These are phyloP conservation scores for Lagerstroemia speciosa DNA, from an alignment of 345 rosid species.

Conservation along the genomic window DNA sequence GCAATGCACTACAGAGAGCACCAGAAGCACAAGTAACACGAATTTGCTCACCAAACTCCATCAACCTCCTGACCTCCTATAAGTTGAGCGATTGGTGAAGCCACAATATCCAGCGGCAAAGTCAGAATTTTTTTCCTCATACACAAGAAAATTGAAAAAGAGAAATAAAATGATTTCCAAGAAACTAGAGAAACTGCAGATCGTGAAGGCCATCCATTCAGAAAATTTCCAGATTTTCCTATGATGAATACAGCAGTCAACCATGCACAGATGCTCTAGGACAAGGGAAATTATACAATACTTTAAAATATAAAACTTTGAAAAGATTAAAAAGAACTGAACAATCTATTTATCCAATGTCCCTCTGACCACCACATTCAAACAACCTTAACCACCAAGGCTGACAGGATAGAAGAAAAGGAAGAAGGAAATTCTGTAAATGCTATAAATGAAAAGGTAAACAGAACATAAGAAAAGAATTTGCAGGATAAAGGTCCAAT, in stretches of 20 bases:
- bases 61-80: slow-evolving; percentile 49
- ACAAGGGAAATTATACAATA: neutral
- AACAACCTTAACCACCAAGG: neutral
- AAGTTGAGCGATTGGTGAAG: slow-evolving; percentile 10
- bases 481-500: neutral
- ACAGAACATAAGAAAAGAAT: neutral
- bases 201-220: neutral
- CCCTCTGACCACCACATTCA: neutral
- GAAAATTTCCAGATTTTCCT: neutral
- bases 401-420: neutral
- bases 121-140: neutral
- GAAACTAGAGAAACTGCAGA: neutral
- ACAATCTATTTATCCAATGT: neutral
- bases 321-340: neutral
- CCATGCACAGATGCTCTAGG: neutral
- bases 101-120: slow-evolving; percentile 7
- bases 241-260: neutral
- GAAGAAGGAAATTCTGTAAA: neutral
- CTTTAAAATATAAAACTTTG: neutral
- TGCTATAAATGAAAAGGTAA: neutral
- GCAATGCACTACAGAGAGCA: slow-evolving; percentile 28
- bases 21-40: slow-evolving; percentile 16
- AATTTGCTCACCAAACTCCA: slow-evolving; percentile 25
- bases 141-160: neutral
- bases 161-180: neutral